phyloP scores from a whole-genome alignment of 2,329 filamentous ascomycete species.

The Diaporthe sp. region DNA sequence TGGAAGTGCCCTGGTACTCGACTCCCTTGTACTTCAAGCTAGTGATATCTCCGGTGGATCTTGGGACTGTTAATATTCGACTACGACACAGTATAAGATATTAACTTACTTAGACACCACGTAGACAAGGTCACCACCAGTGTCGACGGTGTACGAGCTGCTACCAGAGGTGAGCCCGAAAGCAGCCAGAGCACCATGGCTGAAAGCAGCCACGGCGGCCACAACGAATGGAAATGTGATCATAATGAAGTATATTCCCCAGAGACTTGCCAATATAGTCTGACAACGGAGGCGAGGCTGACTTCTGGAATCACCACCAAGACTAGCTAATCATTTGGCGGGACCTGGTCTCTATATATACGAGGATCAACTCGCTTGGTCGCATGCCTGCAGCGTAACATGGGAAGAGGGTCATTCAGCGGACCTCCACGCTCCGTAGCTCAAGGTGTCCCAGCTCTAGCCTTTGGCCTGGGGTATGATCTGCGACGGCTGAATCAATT shows the following conservation, averaged over 20 bases:
- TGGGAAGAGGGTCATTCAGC: background rate
- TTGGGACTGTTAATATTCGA: background rate
- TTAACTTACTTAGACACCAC: conserved; percentile 1
- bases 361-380: background rate
- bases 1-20: conserved; percentile 68
- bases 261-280: background rate
- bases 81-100: background rate
- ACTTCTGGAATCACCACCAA: background rate
- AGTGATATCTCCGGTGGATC: conserved; percentile 71
- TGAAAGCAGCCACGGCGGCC: background rate
- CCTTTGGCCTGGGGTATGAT: background rate
- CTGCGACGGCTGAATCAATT: background rate
- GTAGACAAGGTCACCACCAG: conserved; percentile 60
- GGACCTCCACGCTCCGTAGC: background rate
- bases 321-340: background rate
- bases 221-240: background rate
- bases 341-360: background rate
- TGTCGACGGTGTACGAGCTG: conserved; percentile 60
- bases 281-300: background rate
- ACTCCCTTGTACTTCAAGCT: conserved; percentile 72
- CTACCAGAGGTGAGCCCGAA: conserved; percentile 58
- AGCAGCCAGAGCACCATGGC: conserved; percentile 51
- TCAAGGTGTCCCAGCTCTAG: background rate
- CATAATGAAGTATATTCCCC: background rate
- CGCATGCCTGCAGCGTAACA: background rate